Evolutionary conservation across 108 stramenopile species (phyloP), one percentile per base, ranked within the genome.

Genomic region (Cylindrotheca fusiformis): DNA sequence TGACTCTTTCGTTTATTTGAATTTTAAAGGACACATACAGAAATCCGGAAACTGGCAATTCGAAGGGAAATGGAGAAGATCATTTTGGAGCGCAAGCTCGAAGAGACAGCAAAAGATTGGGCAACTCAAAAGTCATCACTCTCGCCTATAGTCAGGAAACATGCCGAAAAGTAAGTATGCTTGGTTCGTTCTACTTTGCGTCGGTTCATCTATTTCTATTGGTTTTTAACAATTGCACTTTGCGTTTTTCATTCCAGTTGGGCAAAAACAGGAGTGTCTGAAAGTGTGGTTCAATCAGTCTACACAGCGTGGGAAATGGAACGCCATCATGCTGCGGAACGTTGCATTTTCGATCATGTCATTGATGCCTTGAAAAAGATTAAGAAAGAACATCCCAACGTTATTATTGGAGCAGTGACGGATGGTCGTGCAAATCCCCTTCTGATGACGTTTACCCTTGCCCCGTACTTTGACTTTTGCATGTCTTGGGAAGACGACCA

Each of bases 401-500:
- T 89, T 0, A 79, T 91, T 25, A 88, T 95, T 58, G 93, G 90
- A 29, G 93, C 93, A 23, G 90, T 95, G 8, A 95, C 93, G 0
- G 90, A 95, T 74, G 93, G 93, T 14, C 77, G 77, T 49, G 93
- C 90, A 57, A 91, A 95, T 65, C 93, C 93, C 0, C 51, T 78
- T 60, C 57, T 90, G 36, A 95, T 95, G 90, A 87, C 88, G 0
- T 94, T 94, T 73, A 90, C 85, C 26, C 72, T 95, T 8, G 88
- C 90, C 5, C 86, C 86, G 4, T 90, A 84, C 59, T 95, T 95
- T 69, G 90, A 91, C 61, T 95, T 95, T 63, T 88, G 86, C 55
- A 82, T 95, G 81, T 77, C 72, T 30, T 91, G 93, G 90, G 93
- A 95, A 50, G 93, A 91, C 44, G 82, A 95, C 65, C 83, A 85